Evolutionary conservation across 106 monocot species (phyloP), one percentile per base, ranked within the genome.

Genomic region (Allium fistulosum): DNA sequence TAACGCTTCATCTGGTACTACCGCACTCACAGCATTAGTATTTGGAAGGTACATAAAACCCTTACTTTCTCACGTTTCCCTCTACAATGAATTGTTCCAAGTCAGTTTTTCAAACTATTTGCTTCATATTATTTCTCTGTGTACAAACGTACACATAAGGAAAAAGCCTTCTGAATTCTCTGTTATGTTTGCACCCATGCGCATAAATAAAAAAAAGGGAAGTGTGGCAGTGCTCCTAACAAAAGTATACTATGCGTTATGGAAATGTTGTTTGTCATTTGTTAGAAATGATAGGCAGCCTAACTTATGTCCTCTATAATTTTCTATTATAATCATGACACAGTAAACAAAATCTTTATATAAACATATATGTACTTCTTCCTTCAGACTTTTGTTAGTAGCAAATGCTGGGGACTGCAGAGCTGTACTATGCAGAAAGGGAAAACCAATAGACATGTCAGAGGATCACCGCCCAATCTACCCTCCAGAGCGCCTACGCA

Each of bases 381-480:
- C 15, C 4, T 73, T 1, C 83, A 88, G 87, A 67, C 47, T 75
- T 49, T 72, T 88, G 0, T 58, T 88, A 49, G 83, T 88, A 7
- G 87, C 87, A 9, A 88, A 88, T 76, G 87, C 78, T 4, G 87
- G 87, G 18, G 87, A 88, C 50, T 88, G 83, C 62, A 62, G 87
- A 65, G 87, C 87, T 5, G 83, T 88, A 9, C 61, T 88, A 9
- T 83, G 81, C 17, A 68, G 83, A 28, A 80, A 77, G 53, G 87
- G 87, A 7, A 49, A 76, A 71, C 80, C 87, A 8, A 62, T 88
- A 7, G 83, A 88, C 7, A 75, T 88, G 83, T 83, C 87, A 13
- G 66, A 73, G 57, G 87, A 88, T 52, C 87, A 88, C 67, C 67
- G 81, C 18, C 87, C 87, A 4, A 73, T 60, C 27, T 63, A 65